Evolutionary conservation across 2,329 filamentous ascomycete genomes (phyloP), one percentile per base, ranked within the genome.

Genomic region (Aspergillus thermomutatus): DNA sequence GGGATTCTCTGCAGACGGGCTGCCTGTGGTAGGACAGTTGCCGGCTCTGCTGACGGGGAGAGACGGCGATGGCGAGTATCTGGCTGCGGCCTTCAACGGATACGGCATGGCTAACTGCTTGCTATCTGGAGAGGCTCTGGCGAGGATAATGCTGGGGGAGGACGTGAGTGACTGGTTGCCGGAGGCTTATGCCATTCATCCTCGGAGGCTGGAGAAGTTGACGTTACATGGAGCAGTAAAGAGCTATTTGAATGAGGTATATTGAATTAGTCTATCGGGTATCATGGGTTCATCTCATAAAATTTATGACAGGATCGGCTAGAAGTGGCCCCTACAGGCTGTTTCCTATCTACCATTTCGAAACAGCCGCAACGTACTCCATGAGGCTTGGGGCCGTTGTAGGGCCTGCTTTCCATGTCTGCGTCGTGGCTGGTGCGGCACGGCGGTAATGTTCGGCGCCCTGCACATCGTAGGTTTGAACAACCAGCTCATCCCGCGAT

Each of bases 61-160:
- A 8, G 27, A 28, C 7, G 61, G 66, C 1, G 49, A 58, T 1
- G 64, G 64, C 17, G 70, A 72, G 56, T 89, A 82, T 80, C 73
- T 86, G 2, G 79, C 78, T n/a, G 83, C 81, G 2, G 80, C 82
- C 9, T 88, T 88, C 63, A 85, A 87, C 67, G 87, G 87, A 1
- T 84, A 88, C 69, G 85, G 86, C 0, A 88, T 88, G 86, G 75
- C 52, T 80, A 86, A 82, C 79, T 87, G 67, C 50, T 67, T 64
- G 64, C 60, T 58, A 48, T 59, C 63, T 45, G 69, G 67, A 2
- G 65, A 71, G 49, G 66, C 63, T 1, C 50, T 72, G 41, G 70
- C 60, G 3, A 55, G 59, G 51, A 69, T 68, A 63, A 64, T 74
- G 52, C 58, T 74, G n/a, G 63, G 67, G 27, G 11, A 6, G 31